Evolutionary conservation across 2,329 filamentous ascomycete species (phyloP).

Genomic region (Dryadomyces quercus-mongolicae): DNA sequence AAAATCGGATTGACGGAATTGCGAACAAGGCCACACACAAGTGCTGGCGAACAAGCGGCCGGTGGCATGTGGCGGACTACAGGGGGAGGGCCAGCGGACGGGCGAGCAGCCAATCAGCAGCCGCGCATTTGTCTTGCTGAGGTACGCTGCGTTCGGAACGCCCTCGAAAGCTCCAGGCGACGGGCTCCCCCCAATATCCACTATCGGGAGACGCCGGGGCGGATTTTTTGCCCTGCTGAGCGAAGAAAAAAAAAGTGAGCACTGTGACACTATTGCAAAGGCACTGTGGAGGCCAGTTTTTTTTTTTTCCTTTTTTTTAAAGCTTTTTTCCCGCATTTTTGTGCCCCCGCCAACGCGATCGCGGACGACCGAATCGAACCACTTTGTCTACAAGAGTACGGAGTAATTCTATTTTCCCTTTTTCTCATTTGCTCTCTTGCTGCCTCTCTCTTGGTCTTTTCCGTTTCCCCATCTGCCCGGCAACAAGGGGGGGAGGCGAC

Average conservation of each 20-base stretch:
- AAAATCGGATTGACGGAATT: conserved; percentile 5
- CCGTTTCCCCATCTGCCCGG: background rate
- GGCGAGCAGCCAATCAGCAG: conserved; percentile 9
- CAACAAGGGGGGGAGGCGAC: background rate
- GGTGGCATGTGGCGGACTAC: background rate
- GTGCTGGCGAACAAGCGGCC: background rate
- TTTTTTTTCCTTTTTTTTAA: no score
- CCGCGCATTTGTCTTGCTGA: conserved; percentile 8
- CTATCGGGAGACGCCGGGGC: conserved; percentile 12
- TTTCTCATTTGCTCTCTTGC: no score
- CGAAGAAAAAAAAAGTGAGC: conserved; percentile 1
- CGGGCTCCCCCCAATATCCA: background rate
- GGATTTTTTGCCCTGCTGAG: background rate
- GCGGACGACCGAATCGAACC: conserved; percentile 9
- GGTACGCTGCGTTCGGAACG: background rate
- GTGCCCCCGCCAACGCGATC: background rate
- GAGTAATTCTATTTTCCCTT: background rate
- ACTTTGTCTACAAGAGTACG: conserved; percentile 1
- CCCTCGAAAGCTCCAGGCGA: background rate
- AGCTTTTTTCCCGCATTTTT: background rate
- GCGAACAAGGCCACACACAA: background rate
- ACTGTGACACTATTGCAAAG: no score
- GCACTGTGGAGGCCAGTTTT: background rate
- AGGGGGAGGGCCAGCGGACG: background rate
- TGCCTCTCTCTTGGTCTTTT: background rate